A percentile compares a stretch with the other conserved stretches of the same genome.
Conservation (phyloP, 257 asterid genomes). For the Fraxinus cuspidata region DNA sequence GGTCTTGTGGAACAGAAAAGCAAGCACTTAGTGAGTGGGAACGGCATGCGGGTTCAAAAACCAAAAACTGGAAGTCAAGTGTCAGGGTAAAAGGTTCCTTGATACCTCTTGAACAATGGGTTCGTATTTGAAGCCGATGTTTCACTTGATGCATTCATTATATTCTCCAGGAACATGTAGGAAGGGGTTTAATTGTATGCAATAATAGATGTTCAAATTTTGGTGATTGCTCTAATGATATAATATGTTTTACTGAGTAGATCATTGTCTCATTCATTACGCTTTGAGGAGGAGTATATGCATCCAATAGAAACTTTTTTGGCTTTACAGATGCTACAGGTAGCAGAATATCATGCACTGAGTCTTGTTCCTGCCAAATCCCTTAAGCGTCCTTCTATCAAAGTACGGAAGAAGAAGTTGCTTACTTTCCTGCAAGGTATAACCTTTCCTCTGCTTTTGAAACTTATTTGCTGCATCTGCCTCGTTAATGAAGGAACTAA, state of each 20-base stretch:
- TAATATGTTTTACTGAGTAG: too few relatives aligned
- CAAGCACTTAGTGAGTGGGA: conserved; percentile 96
- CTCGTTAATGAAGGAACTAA: conserved; percentile 19
- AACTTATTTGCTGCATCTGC: conserved; percentile 15
- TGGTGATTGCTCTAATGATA: too few relatives aligned
- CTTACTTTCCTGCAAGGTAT: conserved; percentile 75
- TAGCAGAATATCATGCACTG: conserved; percentile 82
- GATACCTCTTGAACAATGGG: conserved; percentile 95
- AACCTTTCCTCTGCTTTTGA: too few relatives aligned
- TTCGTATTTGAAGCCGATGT: conserved; percentile 45
- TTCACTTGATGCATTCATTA: conserved; percentile 15
- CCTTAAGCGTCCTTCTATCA: conserved; percentile 79
- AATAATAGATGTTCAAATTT: too few relatives aligned
- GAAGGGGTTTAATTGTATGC: not conserved
- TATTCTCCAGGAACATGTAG: conserved; percentile 17
- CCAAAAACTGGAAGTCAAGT: conserved; percentile 91
- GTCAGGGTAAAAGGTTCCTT: conserved; percentile 83
- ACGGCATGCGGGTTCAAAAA: conserved; percentile 84
- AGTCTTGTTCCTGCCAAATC: conserved; percentile 72
- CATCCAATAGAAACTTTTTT: conserved; percentile 17
- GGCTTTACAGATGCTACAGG: conserved; percentile 72
- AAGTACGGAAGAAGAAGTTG: conserved; percentile 84
- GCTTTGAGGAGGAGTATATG: too few relatives aligned
- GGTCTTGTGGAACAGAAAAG: conserved; percentile 85
- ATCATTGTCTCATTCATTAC: too few relatives aligned